Evolutionary conservation across 2,329 filamentous ascomycete genomes (phyloP).

Genomic region (Scortechinia acanthostroma): DNA sequence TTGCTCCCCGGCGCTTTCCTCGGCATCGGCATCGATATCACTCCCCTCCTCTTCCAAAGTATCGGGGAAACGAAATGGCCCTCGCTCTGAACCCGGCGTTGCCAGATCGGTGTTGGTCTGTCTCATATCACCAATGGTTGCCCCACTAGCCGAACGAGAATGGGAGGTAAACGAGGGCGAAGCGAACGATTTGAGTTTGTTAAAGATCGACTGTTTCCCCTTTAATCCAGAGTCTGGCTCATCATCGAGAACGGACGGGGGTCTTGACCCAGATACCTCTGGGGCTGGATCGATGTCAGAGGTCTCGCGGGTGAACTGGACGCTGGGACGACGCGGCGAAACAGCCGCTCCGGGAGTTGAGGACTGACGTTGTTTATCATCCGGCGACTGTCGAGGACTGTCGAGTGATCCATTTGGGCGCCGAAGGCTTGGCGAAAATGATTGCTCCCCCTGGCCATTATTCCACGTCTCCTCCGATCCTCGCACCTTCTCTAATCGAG

Average conservation of each 20-base stretch:
- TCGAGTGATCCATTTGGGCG: not conserved
- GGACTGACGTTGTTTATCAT: not conserved
- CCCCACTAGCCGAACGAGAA: not conserved
- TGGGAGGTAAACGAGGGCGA: not conserved
- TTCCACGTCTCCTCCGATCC: no score
- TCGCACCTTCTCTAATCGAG: no score
- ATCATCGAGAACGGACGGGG: not conserved
- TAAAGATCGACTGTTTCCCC: not conserved
- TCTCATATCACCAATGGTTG: not conserved
- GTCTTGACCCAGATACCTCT: not conserved
- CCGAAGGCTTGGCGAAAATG: no score
- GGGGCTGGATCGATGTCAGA: not conserved
- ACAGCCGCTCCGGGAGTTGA: not conserved
- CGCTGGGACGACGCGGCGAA: not conserved
- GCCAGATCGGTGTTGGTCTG: not conserved
- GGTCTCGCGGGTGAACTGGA: not conserved
- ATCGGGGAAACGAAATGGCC: constrained; percentile 27
- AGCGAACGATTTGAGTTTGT: not conserved
- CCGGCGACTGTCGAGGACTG: not conserved
- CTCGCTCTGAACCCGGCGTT: not conserved
- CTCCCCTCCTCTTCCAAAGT: constrained; percentile 35
- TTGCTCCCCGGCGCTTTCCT: constrained; percentile 50
- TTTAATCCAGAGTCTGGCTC: not conserved
- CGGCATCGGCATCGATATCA: constrained; percentile 52
- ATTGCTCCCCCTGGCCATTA: no score